These are phyloP conservation scores for Eimeria acervulina DNA, from an alignment of 169 alveolate genomes.

Conservation along the genomic window DNA sequence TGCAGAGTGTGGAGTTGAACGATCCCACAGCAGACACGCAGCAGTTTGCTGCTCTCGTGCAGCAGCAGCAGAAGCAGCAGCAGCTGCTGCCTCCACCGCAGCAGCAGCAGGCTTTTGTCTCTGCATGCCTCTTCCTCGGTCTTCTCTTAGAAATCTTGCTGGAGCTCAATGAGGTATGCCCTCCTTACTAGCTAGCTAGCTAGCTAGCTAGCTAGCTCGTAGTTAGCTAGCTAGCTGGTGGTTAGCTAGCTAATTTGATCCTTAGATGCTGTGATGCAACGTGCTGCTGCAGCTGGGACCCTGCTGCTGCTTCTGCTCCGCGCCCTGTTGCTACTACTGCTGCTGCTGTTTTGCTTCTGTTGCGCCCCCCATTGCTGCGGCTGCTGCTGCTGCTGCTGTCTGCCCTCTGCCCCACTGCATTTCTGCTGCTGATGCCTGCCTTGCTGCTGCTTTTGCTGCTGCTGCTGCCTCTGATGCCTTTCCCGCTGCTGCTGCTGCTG, in stretches of 20 bases:
- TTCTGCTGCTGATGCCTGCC: slow-evolving; percentile 6
- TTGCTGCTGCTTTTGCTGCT: slow-evolving; percentile 3
- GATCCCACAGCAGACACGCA: slow-evolving; percentile 20
- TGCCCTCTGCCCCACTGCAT: background rate
- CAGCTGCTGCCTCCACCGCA: slow-evolving; percentile 27
- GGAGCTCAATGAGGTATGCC: slow-evolving; percentile 33
- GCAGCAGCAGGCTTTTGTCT: slow-evolving; percentile 63
- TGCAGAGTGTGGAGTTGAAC: background rate
- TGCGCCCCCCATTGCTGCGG: no score
- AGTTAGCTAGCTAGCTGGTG: no score
- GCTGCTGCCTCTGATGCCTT: background rate
- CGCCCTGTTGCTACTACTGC: no score
- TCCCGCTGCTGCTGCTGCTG: slow-evolving; percentile 34
- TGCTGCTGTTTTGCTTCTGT: background rate
- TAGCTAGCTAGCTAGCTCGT: slow-evolving; percentile 10
- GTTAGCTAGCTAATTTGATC: no score
- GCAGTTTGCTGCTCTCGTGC: background rate
- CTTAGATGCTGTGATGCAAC: no score
- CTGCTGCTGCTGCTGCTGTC: no score
- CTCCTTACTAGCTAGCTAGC: background rate
- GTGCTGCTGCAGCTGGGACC: no score
- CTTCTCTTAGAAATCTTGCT: slow-evolving; percentile 8
- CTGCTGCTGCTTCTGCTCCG: no score
- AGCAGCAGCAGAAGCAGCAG: slow-evolving; percentile 54
- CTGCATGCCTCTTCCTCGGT: slow-evolving; percentile 45